Percentiles rank a stretch among this genome's conserved stretches.
Evolutionary conservation across 208 protist species (phyloP).

Genomic region (Blechomonas ayalai): DNA sequence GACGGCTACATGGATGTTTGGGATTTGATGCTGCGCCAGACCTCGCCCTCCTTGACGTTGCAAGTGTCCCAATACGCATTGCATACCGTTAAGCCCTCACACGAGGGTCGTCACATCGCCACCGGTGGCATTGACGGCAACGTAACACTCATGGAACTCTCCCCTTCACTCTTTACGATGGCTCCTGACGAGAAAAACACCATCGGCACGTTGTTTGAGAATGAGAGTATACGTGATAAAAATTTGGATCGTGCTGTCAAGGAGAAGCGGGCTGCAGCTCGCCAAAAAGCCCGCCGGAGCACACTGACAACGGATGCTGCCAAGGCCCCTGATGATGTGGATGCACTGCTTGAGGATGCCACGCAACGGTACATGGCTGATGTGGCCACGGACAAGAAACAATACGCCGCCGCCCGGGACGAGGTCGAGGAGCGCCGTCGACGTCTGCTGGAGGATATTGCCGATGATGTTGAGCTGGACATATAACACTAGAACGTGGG

Average conservation of each 20-base stretch:
- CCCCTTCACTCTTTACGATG: constrained; percentile 72
- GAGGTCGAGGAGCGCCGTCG: constrained; percentile 38
- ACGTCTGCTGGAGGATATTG: constrained; percentile 70
- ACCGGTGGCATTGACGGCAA: constrained; percentile 91
- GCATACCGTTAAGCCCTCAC: constrained; percentile 74
- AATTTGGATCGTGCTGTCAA: constrained; percentile 87
- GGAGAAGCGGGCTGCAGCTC: constrained; percentile 64
- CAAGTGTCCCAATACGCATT: constrained; percentile 89
- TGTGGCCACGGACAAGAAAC: constrained; percentile 35
- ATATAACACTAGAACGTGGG: constrained; percentile 21
- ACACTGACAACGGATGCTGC: constrained; percentile 41
- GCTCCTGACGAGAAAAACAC: constrained; percentile 85
- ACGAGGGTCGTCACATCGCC: constrained; percentile 81
- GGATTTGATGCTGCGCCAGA: constrained; percentile 94
- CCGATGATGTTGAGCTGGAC: constrained; percentile 66
- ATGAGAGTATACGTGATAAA: constrained; percentile 91
- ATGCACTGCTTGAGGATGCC: constrained; percentile 42
- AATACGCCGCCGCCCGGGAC: constrained; percentile 23
- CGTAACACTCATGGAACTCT: constrained; percentile 92
- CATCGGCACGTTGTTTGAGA: constrained; percentile 90
- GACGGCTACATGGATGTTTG: constrained; percentile 95
- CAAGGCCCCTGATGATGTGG: constrained; percentile 12
- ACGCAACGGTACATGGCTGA: constrained; percentile 36
- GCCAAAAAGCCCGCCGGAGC: constrained; percentile 60
- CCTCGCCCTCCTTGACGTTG: constrained; percentile 85